A percentile compares a stretch with the other conserved stretches of the same genome.
Conservation (phyloP, 2,329 filamentous ascomycete species). For the Aspergillus alliaceus region DNA sequence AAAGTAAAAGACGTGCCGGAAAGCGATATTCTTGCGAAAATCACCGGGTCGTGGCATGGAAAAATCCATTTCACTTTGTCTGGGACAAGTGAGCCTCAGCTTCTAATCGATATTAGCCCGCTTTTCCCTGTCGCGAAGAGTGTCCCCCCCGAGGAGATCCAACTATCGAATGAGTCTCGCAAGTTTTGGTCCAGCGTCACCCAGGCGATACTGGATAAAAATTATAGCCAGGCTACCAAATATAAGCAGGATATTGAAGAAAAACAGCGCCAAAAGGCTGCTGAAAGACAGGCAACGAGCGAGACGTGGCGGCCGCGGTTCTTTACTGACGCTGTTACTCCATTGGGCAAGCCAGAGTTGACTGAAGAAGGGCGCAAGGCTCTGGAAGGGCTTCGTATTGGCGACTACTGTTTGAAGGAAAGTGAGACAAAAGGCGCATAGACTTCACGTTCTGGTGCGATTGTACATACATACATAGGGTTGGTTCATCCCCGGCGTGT, state of each 20-base stretch:
- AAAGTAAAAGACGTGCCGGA: slow-evolving; percentile 85
- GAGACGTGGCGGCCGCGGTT: slow-evolving; percentile 82
- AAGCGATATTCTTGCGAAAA: slow-evolving; percentile 75
- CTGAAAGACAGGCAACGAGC: slow-evolving; percentile 70
- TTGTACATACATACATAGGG: slow-evolving; percentile 6
- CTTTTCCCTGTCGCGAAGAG: slow-evolving; percentile 76
- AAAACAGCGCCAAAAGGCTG: slow-evolving; percentile 78
- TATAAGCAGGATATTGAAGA: slow-evolving; percentile 93
- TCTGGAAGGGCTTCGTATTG: slow-evolving; percentile 56
- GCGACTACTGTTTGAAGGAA: slow-evolving; percentile 51
- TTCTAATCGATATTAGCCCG: slow-evolving; percentile 86
- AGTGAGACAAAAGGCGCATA: slow-evolving; percentile 36
- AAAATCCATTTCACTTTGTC: slow-evolving; percentile 61
- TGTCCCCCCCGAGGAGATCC: slow-evolving; percentile 72
- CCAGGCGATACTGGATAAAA: slow-evolving; percentile 76
- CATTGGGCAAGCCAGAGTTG: slow-evolving; percentile 61
- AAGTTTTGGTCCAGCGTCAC: slow-evolving; percentile 87
- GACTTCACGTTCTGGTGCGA: background rate
- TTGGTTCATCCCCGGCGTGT: slow-evolving; percentile 24
- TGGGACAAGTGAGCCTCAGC: slow-evolving; percentile 54
- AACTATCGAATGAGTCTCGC: slow-evolving; percentile 86
- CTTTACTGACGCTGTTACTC: slow-evolving; percentile 67
- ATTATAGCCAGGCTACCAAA: slow-evolving; percentile 79
- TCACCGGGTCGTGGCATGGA: slow-evolving; percentile 84
- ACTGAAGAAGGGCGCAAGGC: slow-evolving; percentile 61